These are phyloP conservation scores for Thermothelomyces thermophilus DNA, from an alignment of 2,329 filamentous ascomycete genomes.

Conservation along the genomic window DNA sequence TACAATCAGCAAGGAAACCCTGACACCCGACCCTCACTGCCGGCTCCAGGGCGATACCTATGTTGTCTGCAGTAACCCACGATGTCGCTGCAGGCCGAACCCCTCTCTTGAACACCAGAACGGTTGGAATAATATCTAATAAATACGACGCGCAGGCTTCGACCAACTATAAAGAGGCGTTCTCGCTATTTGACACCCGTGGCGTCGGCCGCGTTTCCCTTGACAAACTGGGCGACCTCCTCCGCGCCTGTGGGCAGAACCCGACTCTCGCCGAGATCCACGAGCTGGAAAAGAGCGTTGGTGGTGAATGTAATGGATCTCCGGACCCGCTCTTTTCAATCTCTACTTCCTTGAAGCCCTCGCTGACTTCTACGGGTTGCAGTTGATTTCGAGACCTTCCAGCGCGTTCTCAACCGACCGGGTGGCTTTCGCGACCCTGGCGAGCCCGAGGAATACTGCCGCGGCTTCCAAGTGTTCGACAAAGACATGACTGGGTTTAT, in stretches of 20 bases:
- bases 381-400: conserved; percentile 99
- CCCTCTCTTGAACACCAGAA: background rate
- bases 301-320: conserved; percentile 87
- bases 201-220: conserved; percentile 86
- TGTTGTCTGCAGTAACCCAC: too few relatives aligned
- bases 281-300: conserved; percentile 85
- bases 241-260: conserved; percentile 96
- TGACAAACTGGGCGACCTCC: conserved; percentile 83
- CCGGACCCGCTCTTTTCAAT: too few relatives aligned
- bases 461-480: conserved; percentile 98
- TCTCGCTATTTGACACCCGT: conserved; percentile 99
- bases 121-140: conserved; percentile 44
- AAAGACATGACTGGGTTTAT: conserved; percentile 99
- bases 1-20: too few relatives aligned
- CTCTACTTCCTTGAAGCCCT: too few relatives aligned
- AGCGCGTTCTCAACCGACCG: conserved; percentile 92
- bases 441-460: conserved; percentile 96
- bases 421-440: conserved; percentile 97
- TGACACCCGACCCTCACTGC: too few relatives aligned
- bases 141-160: conserved; percentile 56
- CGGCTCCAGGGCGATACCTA: too few relatives aligned
- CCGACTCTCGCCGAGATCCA: conserved; percentile 88
- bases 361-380: conserved; percentile 17
- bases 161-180: conserved; percentile 99
- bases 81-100: background rate